Evolutionary conservation across 2,329 filamentous ascomycete genomes (phyloP), one percentile per base, ranked within the genome.

Genomic region (Penicillium sp.): DNA sequence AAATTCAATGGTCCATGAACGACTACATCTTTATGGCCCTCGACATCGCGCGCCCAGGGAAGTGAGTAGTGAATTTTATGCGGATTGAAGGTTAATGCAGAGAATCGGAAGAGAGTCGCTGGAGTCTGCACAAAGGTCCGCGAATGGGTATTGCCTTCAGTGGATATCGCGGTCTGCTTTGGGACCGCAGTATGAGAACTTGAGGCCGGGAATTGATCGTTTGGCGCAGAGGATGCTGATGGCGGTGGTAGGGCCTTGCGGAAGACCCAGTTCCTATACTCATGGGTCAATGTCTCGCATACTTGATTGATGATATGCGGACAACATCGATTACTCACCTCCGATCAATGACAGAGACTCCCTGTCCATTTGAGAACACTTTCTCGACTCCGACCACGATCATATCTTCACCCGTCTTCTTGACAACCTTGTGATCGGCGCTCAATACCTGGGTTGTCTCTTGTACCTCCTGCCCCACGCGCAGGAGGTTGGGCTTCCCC

Each of bases 351-450:
- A 89, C 63, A 0, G 79, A 79, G 45, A 84, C 62, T 0, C 84
- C 85, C 21, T 76, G 63, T 6, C 78, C 75, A 37, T 81, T 81
- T 66, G 78, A 75, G 55, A 86, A 83, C 57, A 80, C 78, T 73
- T 88, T 89, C 70, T 86, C 81, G 0, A 89, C 82, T 1, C 85
- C 79, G 0, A 89, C 86, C 1, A 89, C 78, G 0, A 89, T 77
- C 86, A 89, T 88, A 59, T 84, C 83, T 31, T 82, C 79, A 0
- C 80, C 85, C 0, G 78, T 81, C 29, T 79, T 78, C 11, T 75
- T 75, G 26, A 84, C 83, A 58, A 73, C 77, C 70, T 88, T 89
- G 0, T 82, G 70, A 48, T 74, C 76, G 0, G 84, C 84, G 26
- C 76, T 80, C 3, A 86, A 52, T 11, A 88, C 73, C 52, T 70